Base-by-base conservation (phyloP, 1,284 basidiomycete species). In the Ganoderma lingzhi region DNA sequence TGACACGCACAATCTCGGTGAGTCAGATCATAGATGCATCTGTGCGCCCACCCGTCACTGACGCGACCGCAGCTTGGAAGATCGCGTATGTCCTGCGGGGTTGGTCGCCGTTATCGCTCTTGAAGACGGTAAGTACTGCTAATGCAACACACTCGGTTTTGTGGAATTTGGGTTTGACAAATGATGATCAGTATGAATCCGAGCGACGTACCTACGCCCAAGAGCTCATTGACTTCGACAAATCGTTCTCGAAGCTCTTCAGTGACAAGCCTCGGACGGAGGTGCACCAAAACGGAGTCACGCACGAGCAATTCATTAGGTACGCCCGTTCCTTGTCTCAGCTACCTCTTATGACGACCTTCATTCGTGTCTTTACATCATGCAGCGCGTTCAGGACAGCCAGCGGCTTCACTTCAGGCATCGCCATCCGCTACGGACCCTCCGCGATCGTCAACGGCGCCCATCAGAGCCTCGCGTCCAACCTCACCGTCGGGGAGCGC, bases 221-320 rank as follows among this genome's bases (percentile, higher is more conserved):
- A 78, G 92, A 95, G 73, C 84, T 96, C 65, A 96, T 96, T 74
- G 79, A 87, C 68, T 95, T 95, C 75, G 94, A 96, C 78, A 89
- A 89, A 77, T 81, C 90, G 73, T 94, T 90, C 76, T 86, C 92
- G 1, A 84, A 86, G 10, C 80, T 96, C 28, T 94, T 95, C 79
- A 93, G 92, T 19, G 90, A 88, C 58, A 94, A 93, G 79, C 90
- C 92, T 12, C 83, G 84, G 41, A 88, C 87, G 12, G 82, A 84
- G 45, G 82, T 84, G 0, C 83, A 86, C 74, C 77, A 84, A 51
- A 86, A 88, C 37, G 92, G 91, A 30, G 86, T 93, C 19, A 85
- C 88, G 0, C 91, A 91, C 74, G 86, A 88, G 64, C 83, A 91
- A 66, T 91, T 94, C 76, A 76, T 90, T 28, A 79, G 80, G 89